These are phyloP conservation scores for Jackrogersella multiformis DNA, from an alignment of 495 filamentous ascomycete genomes.

Conservation along the genomic window DNA sequence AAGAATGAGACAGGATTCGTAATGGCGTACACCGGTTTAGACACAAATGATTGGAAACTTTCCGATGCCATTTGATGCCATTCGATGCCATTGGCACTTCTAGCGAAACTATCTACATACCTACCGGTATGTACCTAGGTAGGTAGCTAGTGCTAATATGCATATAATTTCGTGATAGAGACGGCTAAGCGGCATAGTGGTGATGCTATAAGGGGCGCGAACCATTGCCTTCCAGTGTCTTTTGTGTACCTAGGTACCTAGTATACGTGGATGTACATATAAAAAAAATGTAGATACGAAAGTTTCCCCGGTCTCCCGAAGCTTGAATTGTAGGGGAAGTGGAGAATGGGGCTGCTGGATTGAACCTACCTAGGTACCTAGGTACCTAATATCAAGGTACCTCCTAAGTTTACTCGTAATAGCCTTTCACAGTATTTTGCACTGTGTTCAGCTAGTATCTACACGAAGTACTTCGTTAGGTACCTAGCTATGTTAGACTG, in stretches of 20 bases:
- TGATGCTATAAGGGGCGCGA: slow-evolving; percentile 23
- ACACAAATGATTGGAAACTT: background rate
- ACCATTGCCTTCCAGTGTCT: slow-evolving; percentile 22
- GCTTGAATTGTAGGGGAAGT: background rate
- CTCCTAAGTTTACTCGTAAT: background rate
- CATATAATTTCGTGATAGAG: no score
- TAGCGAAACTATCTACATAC: background rate
- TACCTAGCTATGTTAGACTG: background rate
- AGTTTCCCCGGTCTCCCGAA: no score
- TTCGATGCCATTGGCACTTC: slow-evolving; percentile 4
- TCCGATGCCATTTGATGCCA: background rate
- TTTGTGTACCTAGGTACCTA: no score
- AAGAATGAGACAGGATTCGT: background rate
- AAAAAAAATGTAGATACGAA: no score
- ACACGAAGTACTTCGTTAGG: no score
- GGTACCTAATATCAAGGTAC: background rate
- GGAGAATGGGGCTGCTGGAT: background rate
- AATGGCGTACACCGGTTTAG: slow-evolving; percentile 30
- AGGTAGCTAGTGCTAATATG: no score
- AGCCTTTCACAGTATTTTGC: background rate
- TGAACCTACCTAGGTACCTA: background rate
- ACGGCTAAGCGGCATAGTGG: slow-evolving; percentile 17
- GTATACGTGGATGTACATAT: no score
- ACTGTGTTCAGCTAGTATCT: no score
- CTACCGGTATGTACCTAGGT: no score